Base-by-base conservation (phyloP, 192 early-diverging fungal species). In the Backusella circina region DNA sequence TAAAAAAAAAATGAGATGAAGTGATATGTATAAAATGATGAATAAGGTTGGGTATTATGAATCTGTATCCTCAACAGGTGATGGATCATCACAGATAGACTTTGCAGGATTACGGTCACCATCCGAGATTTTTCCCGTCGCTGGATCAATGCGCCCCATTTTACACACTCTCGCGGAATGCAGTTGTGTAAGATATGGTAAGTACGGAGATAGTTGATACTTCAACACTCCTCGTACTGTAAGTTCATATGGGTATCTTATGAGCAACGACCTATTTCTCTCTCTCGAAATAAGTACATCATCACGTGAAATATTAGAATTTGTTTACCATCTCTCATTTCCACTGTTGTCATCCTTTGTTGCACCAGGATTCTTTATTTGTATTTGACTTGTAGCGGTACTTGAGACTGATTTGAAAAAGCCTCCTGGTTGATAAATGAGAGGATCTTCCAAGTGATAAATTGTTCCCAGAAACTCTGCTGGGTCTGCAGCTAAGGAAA, bases 381-480 rank as follows among this genome's bases (percentile, higher is more conserved):
- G 80, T 33, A 81, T 71, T 67, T 77, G 80, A 71, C 75, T 81
- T 3, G 57, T 75, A 16, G 80, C 67, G 0, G 67, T 70, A 44
- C 72, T 77, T 37, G 38, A 16, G 5, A 38, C 64, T 30, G 76
- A 41, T 64, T 74, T 37, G 37, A 81, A 77, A 21, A 71, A n/a
- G 33, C 67, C 54, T 50, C 70, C 77, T 32, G 77, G 16, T 65
- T 79, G 72, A 73, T 74, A 79, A 37, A 74, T 39, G 2, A 81
- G 61, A 26, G 80, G 80, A 33, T 77, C 75, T 35, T 81, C 80
- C 28, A 81, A 72, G 16, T 75, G 75, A 54, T 81, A 77, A 37
- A 81, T 77, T 37, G 80, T 74, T 10, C 80, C 80, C 5, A 81
- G 50, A 33, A 81, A 81, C 47, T 81, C 80, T 12, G 73, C 76